Evolutionary conservation across 2,329 filamentous ascomycete genomes (phyloP).

Genomic region (Catunica adiposa): DNA sequence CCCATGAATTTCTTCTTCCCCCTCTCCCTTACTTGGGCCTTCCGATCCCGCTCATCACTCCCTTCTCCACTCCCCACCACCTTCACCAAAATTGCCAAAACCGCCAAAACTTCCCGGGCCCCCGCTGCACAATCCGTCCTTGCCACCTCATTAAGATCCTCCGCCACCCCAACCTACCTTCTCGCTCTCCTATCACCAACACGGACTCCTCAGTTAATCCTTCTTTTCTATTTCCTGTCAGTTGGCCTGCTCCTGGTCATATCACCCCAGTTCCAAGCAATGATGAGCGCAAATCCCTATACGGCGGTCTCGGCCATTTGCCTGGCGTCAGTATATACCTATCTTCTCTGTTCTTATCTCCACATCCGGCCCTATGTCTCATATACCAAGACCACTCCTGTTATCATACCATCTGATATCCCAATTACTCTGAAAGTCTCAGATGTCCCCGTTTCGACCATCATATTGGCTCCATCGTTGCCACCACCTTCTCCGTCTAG

Average conservation of each 20-base stretch:
- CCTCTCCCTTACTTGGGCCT: not conserved
- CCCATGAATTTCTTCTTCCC: not conserved
- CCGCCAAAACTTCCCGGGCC: not conserved
- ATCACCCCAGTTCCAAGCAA: conserved; percentile 14
- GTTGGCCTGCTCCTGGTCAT: conserved; percentile 22
- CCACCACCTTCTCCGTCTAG: too few relatives aligned
- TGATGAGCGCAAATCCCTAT: too few relatives aligned
- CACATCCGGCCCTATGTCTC: too few relatives aligned
- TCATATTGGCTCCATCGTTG: conserved; percentile 15
- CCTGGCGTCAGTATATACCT: too few relatives aligned
- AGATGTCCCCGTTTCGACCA: conserved; percentile 34
- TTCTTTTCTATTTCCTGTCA: conserved; percentile 27
- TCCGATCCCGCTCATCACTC: conserved; percentile 1
- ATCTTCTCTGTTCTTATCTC: too few relatives aligned
- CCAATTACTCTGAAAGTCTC: conserved; percentile 49
- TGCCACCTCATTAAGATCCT: conserved; percentile 50
- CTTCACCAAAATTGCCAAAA: conserved; percentile 22
- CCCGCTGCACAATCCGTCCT: not conserved
- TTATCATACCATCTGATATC: conserved; percentile 28
- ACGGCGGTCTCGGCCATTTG: too few relatives aligned
- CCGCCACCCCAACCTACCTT: conserved; percentile 39
- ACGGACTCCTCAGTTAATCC: conserved; percentile 20
- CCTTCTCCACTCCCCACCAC: conserved; percentile 41
- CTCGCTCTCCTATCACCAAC: conserved; percentile 23
- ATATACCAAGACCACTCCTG: too few relatives aligned